A percentile compares a stretch with the other conserved stretches of the same genome.
Evolutionary conservation across 2,329 filamentous ascomycete species (phyloP).

Genomic region (Ophiostoma populinum): DNA sequence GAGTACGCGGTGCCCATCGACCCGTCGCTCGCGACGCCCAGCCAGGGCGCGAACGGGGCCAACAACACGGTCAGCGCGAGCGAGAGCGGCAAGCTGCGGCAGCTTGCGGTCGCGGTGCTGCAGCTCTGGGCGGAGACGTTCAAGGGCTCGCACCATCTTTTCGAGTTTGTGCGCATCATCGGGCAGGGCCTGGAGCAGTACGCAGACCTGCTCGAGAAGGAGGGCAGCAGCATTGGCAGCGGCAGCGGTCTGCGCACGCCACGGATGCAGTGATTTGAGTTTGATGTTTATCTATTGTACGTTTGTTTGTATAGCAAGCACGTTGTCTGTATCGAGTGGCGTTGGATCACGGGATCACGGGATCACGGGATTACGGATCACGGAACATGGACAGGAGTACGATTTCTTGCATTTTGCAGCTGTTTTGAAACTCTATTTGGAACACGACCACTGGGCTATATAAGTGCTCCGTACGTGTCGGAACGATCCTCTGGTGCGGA

Average conservation of each 20-base stretch:
- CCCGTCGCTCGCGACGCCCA: slow-evolving; percentile 26
- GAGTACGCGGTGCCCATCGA: slow-evolving; percentile 44
- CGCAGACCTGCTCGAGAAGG: slow-evolving; percentile 32
- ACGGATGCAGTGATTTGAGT: background rate
- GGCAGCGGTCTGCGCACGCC: background rate
- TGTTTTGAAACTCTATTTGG: too few relatives aligned
- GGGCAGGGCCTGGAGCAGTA: slow-evolving; percentile 39
- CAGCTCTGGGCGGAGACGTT: slow-evolving; percentile 45
- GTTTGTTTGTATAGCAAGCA: too few relatives aligned
- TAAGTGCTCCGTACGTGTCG: too few relatives aligned
- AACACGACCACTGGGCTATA: too few relatives aligned
- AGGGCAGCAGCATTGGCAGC: background rate
- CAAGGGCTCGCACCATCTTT: slow-evolving; percentile 42
- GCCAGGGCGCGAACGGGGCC: background rate
- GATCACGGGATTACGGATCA: too few relatives aligned
- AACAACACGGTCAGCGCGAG: slow-evolving; percentile 17
- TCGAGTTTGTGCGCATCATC: slow-evolving; percentile 42
- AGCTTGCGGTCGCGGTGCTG: slow-evolving; percentile 39
- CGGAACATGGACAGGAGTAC: too few relatives aligned
- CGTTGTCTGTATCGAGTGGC: too few relatives aligned
- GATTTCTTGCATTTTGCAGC: too few relatives aligned
- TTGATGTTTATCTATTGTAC: background rate
- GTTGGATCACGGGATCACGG: too few relatives aligned
- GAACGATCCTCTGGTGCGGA: too few relatives aligned
- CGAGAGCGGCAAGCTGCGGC: slow-evolving; percentile 33